Base-by-base conservation (phyloP, 1,284 basidiomycete genomes). In the Neotropicomus parvogracilis region DNA sequence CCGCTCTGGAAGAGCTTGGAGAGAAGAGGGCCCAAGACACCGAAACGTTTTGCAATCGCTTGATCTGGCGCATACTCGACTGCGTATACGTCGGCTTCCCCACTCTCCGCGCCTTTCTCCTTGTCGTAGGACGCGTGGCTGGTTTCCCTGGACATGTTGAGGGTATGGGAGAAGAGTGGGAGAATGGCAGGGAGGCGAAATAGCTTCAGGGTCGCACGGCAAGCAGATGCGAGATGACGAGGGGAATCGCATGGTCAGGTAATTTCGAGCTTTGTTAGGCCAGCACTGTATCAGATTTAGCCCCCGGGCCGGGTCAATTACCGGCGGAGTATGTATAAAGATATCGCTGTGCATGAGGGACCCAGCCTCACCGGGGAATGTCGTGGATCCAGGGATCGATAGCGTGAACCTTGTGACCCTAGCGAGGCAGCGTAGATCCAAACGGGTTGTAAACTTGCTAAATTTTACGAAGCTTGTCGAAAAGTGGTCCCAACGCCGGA, bases 41-140 rank as follows among this genome's bases (percentile, higher is more conserved):
- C 44, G 10, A 67, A 78, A 26, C 72, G 67, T 28, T 54, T 59
- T 17, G 61, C 65, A 17, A 72, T 65, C 21, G 58, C 63, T 19
- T 55, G 54, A 31, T 71, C 71, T 0, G 69, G 71, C 1, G 62
- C 55, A 44, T 54, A 56, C 24, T 65, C 57, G 27, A 44, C 41
- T 19, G 46, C 32, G 21, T 40, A 24, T 11, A 36, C 44, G 12
- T 48, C 39, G 6, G 29, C n/a, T 11, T 33, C 34, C n/a, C n/a
- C 36, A 8, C 8, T 35, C 19, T 29, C n/a, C 17, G 21, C 13
- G 14, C 27, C 55, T 27, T 54, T 58, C 44, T 68, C 66, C 35
- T 48, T 54, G 41, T 68, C 64, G 14, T 54, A 38, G 8, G 33
- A 52, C 2, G 35, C 37, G 4, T 31, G 31, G 12, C 12, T 40